These are phyloP conservation scores for Colletotrichum theobromicola DNA, from an alignment of 2,329 filamentous ascomycete species.

Conservation along the genomic window DNA sequence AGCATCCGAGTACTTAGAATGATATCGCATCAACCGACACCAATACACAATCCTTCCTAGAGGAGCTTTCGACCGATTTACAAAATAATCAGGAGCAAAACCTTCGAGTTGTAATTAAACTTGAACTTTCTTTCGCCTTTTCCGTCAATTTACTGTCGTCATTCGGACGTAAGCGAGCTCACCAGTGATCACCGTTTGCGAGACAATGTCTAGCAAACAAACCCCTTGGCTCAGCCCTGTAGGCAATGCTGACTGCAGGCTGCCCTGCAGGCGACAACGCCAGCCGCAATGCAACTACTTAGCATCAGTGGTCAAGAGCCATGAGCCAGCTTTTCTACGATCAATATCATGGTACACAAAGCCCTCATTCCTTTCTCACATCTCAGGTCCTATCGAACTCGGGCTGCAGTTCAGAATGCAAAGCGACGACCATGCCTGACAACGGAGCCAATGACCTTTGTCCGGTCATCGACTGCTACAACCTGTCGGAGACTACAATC, in stretches of 20 bases:
- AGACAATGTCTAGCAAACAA: neutral
- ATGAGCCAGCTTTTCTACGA: neutral
- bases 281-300: neutral
- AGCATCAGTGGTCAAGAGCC: neutral
- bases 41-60: too few species aligned
- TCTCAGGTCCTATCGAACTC: neutral
- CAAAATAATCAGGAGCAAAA: neutral
- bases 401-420: neutral
- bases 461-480: neutral
- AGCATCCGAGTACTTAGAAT: neutral
- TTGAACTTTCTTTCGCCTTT: neutral
- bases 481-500: neutral
- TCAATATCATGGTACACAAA: neutral
- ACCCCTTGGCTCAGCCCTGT: neutral
- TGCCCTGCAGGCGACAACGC: neutral
- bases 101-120: neutral
- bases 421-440: neutral
- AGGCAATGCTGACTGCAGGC: neutral
- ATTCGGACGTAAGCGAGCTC: neutral
- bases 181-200: neutral
- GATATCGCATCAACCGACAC: neutral
- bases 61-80: neutral
- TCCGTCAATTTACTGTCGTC: neutral
- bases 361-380: neutral
- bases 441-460: neutral